Conservation (phyloP, 2,329 filamentous ascomycete genomes). For the Bisporella sp. region DNA sequence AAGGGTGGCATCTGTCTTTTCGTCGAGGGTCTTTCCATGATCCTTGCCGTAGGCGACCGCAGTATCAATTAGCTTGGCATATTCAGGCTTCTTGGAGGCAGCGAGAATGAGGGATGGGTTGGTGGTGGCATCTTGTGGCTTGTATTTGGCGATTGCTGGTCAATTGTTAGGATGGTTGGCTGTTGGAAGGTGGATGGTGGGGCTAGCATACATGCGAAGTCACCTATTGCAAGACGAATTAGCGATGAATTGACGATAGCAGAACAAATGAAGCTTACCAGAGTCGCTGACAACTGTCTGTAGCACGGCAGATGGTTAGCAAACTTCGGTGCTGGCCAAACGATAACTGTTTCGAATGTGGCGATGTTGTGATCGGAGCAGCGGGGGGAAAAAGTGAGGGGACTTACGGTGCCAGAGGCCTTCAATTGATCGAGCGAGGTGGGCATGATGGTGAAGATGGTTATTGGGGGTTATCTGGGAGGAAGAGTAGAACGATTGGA, state of each 20-base stretch:
- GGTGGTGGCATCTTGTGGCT: slow-evolving; percentile 99
- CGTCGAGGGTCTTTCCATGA: slow-evolving; percentile 60
- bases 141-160: slow-evolving; percentile 95
- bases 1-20: slow-evolving; percentile 82
- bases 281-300: slow-evolving; percentile 96
- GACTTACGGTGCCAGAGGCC: slow-evolving; percentile 86
- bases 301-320: neutral
- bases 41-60: slow-evolving; percentile 83
- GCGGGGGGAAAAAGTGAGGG: neutral
- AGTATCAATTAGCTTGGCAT: slow-evolving; percentile 82
- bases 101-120: slow-evolving; percentile 98
- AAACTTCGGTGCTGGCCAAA: neutral
- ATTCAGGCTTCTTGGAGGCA: slow-evolving; percentile 96
- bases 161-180: slow-evolving; percentile 10
- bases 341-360: too few relatives aligned
- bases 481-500: too few relatives aligned
- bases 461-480: too few relatives aligned
- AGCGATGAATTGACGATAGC: slow-evolving; percentile 11
- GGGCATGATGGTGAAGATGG: slow-evolving; percentile 51
- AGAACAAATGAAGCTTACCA: slow-evolving; percentile 48
- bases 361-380: too few relatives aligned
- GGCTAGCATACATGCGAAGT: slow-evolving; percentile 64
- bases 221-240: slow-evolving; percentile 42
- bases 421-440: slow-evolving; percentile 95
- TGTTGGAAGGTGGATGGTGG: slow-evolving; percentile 3